Evolutionary conservation across 2,329 filamentous ascomycete genomes (phyloP).

Genomic region (Ceratocystis cacaofunesta): DNA sequence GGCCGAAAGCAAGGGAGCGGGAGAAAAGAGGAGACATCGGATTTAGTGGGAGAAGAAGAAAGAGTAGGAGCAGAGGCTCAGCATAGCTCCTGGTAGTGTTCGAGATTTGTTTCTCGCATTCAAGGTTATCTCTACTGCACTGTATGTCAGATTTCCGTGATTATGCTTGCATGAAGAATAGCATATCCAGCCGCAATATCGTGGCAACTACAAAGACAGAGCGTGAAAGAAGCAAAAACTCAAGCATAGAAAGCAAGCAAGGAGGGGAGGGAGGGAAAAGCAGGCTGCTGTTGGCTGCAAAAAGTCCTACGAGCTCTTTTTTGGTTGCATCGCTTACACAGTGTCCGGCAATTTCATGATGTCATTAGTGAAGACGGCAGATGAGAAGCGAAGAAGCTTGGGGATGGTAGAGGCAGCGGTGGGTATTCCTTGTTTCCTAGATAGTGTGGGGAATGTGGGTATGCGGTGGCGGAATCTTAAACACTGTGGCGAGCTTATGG

Average conservation of each 20-base stretch:
- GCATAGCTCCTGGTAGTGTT: too few species aligned
- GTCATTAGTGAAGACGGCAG: background rate
- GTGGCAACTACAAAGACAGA: background rate
- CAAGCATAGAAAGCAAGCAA: background rate
- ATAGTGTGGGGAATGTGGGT: background rate
- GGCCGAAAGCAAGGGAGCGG: background rate
- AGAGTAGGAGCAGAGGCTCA: background rate
- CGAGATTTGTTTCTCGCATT: too few species aligned
- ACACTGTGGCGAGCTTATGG: background rate
- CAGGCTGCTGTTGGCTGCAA: background rate
- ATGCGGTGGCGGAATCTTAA: background rate
- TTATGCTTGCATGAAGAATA: too few species aligned
- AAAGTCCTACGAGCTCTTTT: background rate
- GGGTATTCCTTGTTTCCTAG: too few species aligned
- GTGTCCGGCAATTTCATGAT: background rate
- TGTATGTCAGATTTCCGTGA: too few species aligned
- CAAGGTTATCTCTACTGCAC: too few species aligned
- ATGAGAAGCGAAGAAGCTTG: background rate
- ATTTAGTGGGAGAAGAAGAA: background rate
- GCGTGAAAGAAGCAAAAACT: background rate
- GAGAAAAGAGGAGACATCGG: background rate
- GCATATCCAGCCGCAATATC: too few species aligned
- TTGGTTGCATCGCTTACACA: background rate
- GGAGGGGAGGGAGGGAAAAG: background rate
- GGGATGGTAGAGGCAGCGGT: background rate